Evolutionary conservation across 176 grass and related monocot species (phyloP), one percentile per base, ranked within the genome.

Genomic region (Microstegium vimineum): DNA sequence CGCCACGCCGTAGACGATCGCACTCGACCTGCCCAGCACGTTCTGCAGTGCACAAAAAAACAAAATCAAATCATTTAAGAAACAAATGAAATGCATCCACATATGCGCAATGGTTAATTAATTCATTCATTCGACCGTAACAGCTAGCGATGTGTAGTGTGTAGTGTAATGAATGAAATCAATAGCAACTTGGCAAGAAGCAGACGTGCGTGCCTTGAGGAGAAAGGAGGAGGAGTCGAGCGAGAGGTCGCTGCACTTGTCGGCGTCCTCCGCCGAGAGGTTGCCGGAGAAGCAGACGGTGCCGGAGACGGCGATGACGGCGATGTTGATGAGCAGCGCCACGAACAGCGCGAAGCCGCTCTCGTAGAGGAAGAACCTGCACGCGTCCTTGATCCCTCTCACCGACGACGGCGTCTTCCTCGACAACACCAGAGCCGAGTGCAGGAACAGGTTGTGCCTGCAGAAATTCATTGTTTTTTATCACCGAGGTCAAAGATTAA

Each of bases 391-490:
- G 76, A 98, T 91, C 75, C 92, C 95, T 85, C 69, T 90, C 13
- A 90, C 84, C 9, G 95, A 93, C 15, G 90, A 8, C 0, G 95
- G 92, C 8, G 92, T 98, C 79, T 95, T 98, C 41, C 95, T 91
- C 1, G 95, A 88, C 10, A 98, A 76, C 62, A 98, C 95, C 5
- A 98, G 64, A 4, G 95, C 95, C 14, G 95, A 98, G 78, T 98
- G 95, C 84, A 98, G 47, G 84, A 98, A 98, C 51, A 98, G 57
- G 77, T 98, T 98, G 82, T 98, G 95, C 33, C 95, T 98, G 78
- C 13, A 82, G 0, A 27, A 61, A 56, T n/a, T 54, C 8, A 54
- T 56, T 54, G 6, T 9, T 52, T 5, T 5, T 52, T 3, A 45
- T 47, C 46, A 7, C 18, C 46, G 0, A 5, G 46, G 16, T 5